phyloP scores from a whole-genome alignment of 768 basidiomycete genomes.

The Agaricus bisporus region DNA sequence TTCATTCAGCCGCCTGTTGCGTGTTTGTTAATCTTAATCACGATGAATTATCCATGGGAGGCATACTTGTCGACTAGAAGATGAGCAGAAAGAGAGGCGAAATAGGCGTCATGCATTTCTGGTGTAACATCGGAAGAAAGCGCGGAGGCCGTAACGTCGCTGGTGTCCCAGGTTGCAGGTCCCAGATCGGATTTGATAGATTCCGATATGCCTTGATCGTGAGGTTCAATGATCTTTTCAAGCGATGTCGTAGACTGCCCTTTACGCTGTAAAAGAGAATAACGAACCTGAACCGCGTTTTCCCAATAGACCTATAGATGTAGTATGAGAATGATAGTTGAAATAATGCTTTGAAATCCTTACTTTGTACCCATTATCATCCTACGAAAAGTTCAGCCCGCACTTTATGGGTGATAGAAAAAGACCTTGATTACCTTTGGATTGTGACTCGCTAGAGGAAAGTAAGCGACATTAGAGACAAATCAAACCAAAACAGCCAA shows the following conservation, averaged over 20 bases:
- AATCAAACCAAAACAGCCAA: slow-evolving; percentile 19
- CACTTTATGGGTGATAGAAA: not conserved
- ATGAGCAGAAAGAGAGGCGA: slow-evolving; percentile 28
- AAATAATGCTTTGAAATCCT: not conserved
- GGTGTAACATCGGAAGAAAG: slow-evolving; percentile 52
- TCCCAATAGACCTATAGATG: slow-evolving; percentile 76
- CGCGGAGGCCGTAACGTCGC: slow-evolving; percentile 29
- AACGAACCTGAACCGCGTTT: slow-evolving; percentile 70
- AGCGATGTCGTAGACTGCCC: not conserved
- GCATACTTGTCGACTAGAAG: slow-evolving; percentile 23
- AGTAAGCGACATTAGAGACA: slow-evolving; percentile 2
- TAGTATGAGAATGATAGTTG: not conserved
- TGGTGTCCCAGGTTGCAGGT: slow-evolving; percentile 39
- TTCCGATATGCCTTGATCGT: slow-evolving; percentile 70
- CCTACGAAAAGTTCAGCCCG: slow-evolving; percentile 26
- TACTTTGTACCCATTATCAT: slow-evolving; percentile 89
- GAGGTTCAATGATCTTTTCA: slow-evolving; percentile 73
- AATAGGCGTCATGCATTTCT: slow-evolving; percentile 55
- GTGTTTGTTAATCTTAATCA: not conserved
- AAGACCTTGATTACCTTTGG: slow-evolving; percentile 55
- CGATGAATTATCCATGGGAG: not conserved
- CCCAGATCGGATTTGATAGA: slow-evolving; percentile 58
- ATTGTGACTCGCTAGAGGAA: slow-evolving; percentile 68
- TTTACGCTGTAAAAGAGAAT: not conserved
- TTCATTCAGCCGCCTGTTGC: slow-evolving; percentile 29